Percentiles rank a stretch among this genome's conserved stretches.
phyloP scores from a whole-genome alignment of 2,329 filamentous ascomycete species.

The Ascochyta fabae region DNA sequence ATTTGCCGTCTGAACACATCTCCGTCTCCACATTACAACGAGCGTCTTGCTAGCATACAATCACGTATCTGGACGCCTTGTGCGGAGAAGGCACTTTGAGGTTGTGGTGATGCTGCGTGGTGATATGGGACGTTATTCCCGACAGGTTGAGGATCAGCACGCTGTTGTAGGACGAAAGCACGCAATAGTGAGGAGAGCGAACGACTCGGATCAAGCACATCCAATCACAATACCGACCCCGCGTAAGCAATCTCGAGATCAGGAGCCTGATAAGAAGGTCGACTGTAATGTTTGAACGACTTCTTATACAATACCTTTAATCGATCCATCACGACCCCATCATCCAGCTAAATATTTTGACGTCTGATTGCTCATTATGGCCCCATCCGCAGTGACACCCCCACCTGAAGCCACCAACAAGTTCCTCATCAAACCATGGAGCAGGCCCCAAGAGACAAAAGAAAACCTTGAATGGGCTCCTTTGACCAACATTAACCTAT shows the following conservation, averaged over 20 bases:
- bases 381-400: slow-evolving; percentile 22
- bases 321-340: not conserved
- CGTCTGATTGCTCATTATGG: slow-evolving; percentile 15
- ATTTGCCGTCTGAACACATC: not conserved
- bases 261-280: not conserved
- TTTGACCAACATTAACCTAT: slow-evolving; percentile 26
- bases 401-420: slow-evolving; percentile 10
- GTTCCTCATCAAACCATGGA: slow-evolving; percentile 24
- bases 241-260: not conserved
- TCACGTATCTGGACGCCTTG: slow-evolving; percentile 10
- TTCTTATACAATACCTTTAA: not conserved
- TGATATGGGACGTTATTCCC: slow-evolving; percentile 2
- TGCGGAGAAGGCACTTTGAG: not conserved
- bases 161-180: slow-evolving; percentile 21
- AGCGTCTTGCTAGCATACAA: not conserved
- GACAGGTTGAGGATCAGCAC: slow-evolving; percentile 12
- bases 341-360: not conserved
- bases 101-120: not conserved
- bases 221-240: slow-evolving; percentile 18
- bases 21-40: not conserved
- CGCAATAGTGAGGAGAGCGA: slow-evolving; percentile 27
- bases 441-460: slow-evolving; percentile 25
- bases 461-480: slow-evolving; percentile 33
- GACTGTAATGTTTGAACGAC: not conserved
- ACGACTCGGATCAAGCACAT: slow-evolving; percentile 3